A percentile compares a stretch with the other conserved stretches of the same genome.
Conservation (phyloP, 768 basidiomycete species). For the Lentinula sp. region DNA sequence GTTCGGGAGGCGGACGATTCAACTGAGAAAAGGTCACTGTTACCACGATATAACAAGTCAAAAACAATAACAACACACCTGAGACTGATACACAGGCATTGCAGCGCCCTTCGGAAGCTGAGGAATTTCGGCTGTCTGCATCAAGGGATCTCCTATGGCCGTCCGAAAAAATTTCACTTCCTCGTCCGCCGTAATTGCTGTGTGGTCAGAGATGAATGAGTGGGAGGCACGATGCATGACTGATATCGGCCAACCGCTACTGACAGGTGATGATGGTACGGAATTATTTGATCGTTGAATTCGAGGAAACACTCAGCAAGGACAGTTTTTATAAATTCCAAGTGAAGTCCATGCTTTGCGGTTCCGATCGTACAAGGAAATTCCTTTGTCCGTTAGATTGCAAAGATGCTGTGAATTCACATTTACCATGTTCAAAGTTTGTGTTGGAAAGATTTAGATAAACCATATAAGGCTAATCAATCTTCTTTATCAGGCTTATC, state of each 20-base stretch:
- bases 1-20: neutral
- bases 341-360: neutral
- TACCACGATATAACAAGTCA: neutral
- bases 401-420: neutral
- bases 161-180: neutral
- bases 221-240: neutral
- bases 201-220: neutral
- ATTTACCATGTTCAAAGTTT: too few species aligned
- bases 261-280: neutral
- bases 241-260: neutral
- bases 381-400: neutral
- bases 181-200: neutral
- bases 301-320: too few species aligned
- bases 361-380: neutral
- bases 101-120: conserved; percentile 6
- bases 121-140: neutral
- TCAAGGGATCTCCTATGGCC: neutral
- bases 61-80: neutral
- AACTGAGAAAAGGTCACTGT: neutral
- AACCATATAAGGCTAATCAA: too few species aligned
- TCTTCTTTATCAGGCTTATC: too few species aligned
- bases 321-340: neutral
- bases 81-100: neutral
- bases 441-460: too few species aligned
- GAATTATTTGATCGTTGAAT: too few species aligned